Conservation (phyloP, 2,329 filamentous ascomycete species). For the Penicillium griseofulvum region DNA sequence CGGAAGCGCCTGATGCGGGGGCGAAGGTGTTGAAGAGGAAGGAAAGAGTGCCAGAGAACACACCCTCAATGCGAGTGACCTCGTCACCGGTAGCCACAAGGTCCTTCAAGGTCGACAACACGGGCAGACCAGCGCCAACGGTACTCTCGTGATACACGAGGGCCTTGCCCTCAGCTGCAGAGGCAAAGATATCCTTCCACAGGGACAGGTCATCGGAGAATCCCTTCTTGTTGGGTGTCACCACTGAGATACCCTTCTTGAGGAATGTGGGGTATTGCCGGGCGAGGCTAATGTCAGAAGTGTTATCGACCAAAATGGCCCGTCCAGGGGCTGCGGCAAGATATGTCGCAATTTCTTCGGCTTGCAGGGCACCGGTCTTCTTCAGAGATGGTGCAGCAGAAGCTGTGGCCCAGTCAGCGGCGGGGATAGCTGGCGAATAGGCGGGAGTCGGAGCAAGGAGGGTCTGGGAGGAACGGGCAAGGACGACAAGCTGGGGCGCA, state of each 20-base stretch:
- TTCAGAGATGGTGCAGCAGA: conserved; percentile 61
- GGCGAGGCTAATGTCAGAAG: conserved; percentile 82
- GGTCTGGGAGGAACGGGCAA: conserved; percentile 81
- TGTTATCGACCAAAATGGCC: conserved; percentile 90
- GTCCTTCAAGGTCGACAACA: conserved; percentile 90
- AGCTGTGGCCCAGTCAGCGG: conserved; percentile 56
- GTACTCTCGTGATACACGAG: conserved; percentile 94
- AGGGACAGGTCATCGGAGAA: conserved; percentile 79
- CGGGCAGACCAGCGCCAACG: conserved; percentile 87
- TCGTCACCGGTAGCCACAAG: conserved; percentile 91
- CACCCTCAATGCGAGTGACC: conserved; percentile 89
- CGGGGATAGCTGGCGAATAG: conserved; percentile 62
- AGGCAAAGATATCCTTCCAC: conserved; percentile 82
- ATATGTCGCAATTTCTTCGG: conserved; percentile 72
- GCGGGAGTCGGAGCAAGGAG: conserved; percentile 69
- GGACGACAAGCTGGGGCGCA: conserved; percentile 74
- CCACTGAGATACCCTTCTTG: conserved; percentile 77
- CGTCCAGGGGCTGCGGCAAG: conserved; percentile 74
- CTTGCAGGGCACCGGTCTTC: conserved; percentile 50
- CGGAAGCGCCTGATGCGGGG: conserved; percentile 62
- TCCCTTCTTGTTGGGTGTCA: conserved; percentile 98
- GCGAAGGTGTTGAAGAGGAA: conserved; percentile 98
- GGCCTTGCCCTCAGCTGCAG: conserved; percentile 62
- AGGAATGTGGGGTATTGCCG: conserved; percentile 79
- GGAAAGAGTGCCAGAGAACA: conserved; percentile 96